Percentiles rank a stretch among this genome's conserved stretches.
These are phyloP conservation scores for Phytopythium cucurbitacearum DNA, from an alignment of 352 stramenopile species.

Conservation along the genomic window DNA sequence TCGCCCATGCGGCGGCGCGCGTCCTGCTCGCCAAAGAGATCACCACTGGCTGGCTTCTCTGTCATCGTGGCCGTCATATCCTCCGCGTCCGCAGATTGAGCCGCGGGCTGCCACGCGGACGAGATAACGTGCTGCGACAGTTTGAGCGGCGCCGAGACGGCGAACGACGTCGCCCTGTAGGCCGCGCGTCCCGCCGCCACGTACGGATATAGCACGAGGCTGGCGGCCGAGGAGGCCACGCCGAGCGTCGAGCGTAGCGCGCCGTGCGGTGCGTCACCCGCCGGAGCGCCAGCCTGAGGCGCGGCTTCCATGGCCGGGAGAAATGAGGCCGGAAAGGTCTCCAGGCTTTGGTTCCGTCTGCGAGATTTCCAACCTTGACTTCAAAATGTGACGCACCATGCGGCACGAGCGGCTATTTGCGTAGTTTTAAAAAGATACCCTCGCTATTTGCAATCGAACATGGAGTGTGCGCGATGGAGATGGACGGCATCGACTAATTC, in stretches of 20 bases:
- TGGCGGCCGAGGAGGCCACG: conserved; percentile 53
- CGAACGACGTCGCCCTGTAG: conserved; percentile 53
- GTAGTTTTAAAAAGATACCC: too few species aligned
- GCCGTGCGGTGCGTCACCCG: not conserved
- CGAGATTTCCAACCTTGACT: too few species aligned
- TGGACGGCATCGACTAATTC: too few species aligned
- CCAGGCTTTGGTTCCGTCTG: too few species aligned
- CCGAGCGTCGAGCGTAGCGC: conserved; percentile 49
- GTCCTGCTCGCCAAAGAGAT: conserved; percentile 49
- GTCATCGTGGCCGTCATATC: conserved; percentile 5
- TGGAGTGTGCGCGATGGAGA: too few species aligned
- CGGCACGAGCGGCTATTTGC: too few species aligned
- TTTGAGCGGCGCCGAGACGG: conserved; percentile 50
- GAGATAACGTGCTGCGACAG: conserved; percentile 46
- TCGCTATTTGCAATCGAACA: too few species aligned
- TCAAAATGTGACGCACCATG: too few species aligned
- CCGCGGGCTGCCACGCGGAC: conserved; percentile 28
- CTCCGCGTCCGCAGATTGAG: not conserved
- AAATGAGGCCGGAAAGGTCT: too few species aligned
- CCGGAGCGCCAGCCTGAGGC: too few species aligned
- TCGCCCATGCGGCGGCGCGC: conserved; percentile 15
- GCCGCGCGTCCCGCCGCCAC: conserved; percentile 50
- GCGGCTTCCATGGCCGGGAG: too few species aligned
- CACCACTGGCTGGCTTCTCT: conserved; percentile 3
- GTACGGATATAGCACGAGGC: conserved; percentile 58